Evolutionary conservation across 306 rosid species (phyloP), one percentile per base, ranked within the genome.

Genomic region (Vigna hirtella): DNA sequence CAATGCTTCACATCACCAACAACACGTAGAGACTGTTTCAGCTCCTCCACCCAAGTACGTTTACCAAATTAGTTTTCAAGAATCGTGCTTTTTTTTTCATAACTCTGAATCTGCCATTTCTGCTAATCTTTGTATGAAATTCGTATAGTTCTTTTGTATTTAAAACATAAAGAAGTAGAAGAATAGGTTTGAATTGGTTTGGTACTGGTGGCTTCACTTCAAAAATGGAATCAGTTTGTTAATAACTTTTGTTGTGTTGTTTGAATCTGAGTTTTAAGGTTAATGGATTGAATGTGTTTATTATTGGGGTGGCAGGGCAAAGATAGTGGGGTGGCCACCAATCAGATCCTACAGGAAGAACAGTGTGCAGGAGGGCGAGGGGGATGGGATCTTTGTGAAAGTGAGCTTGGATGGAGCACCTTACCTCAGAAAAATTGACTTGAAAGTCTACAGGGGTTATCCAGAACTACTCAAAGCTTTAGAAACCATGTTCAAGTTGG

Each of bases 361-460:
- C 81, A 87, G 79, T 66, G 74, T 87, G 71, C 91, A 87, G 76
- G 93, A 85, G 79, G 79, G 75, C 18, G 92, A 86, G 71, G 78
- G 67, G 24, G 14, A 59, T 45, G 97, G 94, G 69, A 85, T 83
- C 52, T 91, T 82, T 77, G 90, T 91, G 73, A 91, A 89, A 85
- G 97, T 91, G 74, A 91, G 94, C 83, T 86, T 91, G 97, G 97
- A 91, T 79, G 97, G 97, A 82, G 94, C 97, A 56, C 97, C 94
- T 64, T 91, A 91, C 72, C 93, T 91, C 11, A 89, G 97, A 55
- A 91, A 89, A 83, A 88, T 91, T 70, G 97, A 91, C 70, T 77
- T 91, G 45, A 85, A 55, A 78, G 72, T 83, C 77, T 91, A 88
- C 82, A 58, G 73, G 34, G 83, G 81, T 4, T 91, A 91, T 57